Conservation (phyloP, 768 basidiomycete species). For the Tricholoma sp. region DNA sequence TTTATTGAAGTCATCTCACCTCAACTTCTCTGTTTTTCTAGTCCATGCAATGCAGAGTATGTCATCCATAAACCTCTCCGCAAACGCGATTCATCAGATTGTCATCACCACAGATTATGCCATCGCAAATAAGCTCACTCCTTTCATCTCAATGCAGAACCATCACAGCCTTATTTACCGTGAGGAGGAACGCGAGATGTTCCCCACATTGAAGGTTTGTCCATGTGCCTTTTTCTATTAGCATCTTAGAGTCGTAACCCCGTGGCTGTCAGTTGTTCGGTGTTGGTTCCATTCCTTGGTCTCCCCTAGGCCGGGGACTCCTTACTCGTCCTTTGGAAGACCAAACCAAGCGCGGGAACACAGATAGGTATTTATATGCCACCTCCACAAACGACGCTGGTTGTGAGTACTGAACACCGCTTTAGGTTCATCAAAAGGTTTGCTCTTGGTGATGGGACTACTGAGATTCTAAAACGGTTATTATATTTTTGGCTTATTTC, state of each 20-base stretch:
- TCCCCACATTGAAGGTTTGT: constrained; percentile 48
- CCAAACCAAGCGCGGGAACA: constrained; percentile 34
- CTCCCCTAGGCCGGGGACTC: constrained; percentile 47
- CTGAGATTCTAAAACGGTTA: constrained; percentile 36
- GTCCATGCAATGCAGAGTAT: constrained; percentile 55
- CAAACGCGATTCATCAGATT: too few species aligned
- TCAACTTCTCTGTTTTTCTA: constrained; percentile 10
- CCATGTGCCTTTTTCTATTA: neutral
- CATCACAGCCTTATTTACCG: constrained; percentile 57
- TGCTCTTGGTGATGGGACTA: constrained; percentile 18
- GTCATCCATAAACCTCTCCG: neutral
- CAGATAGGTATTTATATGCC: constrained; percentile 32
- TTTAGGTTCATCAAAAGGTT: constrained; percentile 20
- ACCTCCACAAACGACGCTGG: neutral
- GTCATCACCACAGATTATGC: constrained; percentile 43
- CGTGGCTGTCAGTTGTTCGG: constrained; percentile 36
- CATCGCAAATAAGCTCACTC: constrained; percentile 48
- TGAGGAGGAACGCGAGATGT: constrained; percentile 64
- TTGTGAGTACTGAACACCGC: neutral
- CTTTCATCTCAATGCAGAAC: constrained; percentile 70
- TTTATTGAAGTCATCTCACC: neutral
- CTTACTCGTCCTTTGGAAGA: constrained; percentile 35
- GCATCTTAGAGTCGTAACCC: neutral
- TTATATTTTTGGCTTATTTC: constrained; percentile 7
- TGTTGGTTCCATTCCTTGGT: constrained; percentile 56